Conservation (phyloP, 2,329 filamentous ascomycete genomes). For the Alternaria sp. region DNA sequence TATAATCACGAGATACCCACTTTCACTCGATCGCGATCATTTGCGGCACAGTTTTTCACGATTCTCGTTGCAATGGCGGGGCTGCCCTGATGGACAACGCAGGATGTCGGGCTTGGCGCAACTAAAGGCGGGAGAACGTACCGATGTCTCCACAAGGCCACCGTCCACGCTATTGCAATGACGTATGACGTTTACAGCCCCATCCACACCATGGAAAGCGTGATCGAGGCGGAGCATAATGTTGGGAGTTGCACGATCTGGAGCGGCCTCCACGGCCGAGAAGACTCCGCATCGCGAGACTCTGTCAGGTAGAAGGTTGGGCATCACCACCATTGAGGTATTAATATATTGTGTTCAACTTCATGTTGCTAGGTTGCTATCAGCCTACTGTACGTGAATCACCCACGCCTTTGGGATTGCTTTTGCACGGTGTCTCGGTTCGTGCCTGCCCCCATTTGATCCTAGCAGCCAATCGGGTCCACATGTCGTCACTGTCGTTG, state of each 20-base stretch:
- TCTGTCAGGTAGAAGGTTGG: conserved; percentile 6
- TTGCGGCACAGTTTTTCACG: conserved; percentile 15
- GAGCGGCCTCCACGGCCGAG: conserved; percentile 39
- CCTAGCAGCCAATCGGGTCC: conserved; percentile 36
- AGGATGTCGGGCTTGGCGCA: conserved; percentile 33
- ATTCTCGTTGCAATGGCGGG: conserved; percentile 21
- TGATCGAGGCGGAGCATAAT: conserved; percentile 16
- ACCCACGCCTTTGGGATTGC: conserved; percentile 25
- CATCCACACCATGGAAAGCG: conserved; percentile 13
- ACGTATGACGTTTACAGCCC: conserved; percentile 24
- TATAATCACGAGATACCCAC: conserved; percentile 13
- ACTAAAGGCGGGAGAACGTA: conserved; percentile 33
- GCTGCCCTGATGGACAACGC: conserved; percentile 17
- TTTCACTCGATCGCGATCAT: conserved; percentile 19
- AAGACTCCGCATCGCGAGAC: conserved; percentile 12
- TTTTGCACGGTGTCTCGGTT: conserved; percentile 24
- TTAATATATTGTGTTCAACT: conserved; percentile 30
- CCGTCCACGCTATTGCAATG: conserved; percentile 34
- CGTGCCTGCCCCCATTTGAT: conserved; percentile 14
- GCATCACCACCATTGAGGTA: conserved; percentile 27
- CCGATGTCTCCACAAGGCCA: conserved; percentile 14
- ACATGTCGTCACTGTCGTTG: conserved; percentile 41
- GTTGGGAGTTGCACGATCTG: conserved; percentile 12
- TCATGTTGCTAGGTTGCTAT: conserved; percentile 3
- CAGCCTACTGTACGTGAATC: neutral